Evolutionary conservation across 208 protist species (phyloP), one percentile per base, ranked within the genome.

Genomic region (Crithidia thermophila): DNA sequence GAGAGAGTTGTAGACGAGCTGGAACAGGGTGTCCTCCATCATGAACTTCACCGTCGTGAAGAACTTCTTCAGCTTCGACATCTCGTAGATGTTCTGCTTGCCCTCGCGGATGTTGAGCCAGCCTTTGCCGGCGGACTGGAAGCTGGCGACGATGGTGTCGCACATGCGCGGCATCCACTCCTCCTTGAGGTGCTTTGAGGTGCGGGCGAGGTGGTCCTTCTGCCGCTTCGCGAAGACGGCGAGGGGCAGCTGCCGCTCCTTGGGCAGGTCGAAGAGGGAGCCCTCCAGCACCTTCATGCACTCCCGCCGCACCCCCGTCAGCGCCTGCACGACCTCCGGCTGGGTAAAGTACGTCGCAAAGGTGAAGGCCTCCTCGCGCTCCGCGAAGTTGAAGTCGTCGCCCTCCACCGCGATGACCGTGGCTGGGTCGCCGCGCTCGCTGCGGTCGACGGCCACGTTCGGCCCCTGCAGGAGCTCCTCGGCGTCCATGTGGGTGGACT

Each of bases 61-160:
- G 78, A 99, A 98, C 64, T 97, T 98, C 82, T 98, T 98, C 7
- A 99, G 92, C 81, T 99, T 99, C 37, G 90, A 97, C 65, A 99
- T 94, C 40, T 98, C 97, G 83, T 99, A 99, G 31, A 99, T 97
- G 46, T 98, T 93, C 62, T 96, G 83, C 65, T 94, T 95, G 27
- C 75, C 85, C 71, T 99, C 98, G 34, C 89, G 72, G 49, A 99
- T 80, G 79, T 99, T 99, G 45, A 99, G 87, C 98, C 98, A 99
- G n/a, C 98, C 98, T 73, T 99, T 99, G 27, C 96, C 97, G 6
- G 98, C 87, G n/a, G 91, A 90, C 58, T 84, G 71, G 49, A 99
- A 94, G 74, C 88, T 91, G 21, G 77, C 63, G 28, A 75, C 72
- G 72, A 99, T 95, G 37, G 87, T 82, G 21, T 85, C 84, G 64